These are phyloP conservation scores for Helotiales sp. DNA, from an alignment of 2,329 filamentous ascomycete genomes.

Conservation along the genomic window DNA sequence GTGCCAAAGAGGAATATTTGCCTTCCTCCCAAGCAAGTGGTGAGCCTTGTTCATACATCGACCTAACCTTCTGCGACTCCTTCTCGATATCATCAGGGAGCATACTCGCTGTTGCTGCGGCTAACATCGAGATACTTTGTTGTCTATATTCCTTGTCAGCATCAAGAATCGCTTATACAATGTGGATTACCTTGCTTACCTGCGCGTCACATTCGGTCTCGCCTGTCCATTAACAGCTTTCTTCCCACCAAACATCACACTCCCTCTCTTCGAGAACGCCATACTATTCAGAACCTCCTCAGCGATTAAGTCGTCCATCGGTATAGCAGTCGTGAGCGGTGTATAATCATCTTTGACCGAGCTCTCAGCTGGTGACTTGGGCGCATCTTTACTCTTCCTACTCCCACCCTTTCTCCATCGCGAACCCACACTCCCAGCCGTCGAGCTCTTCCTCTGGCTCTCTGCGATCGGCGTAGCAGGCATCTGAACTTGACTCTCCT, in stretches of 20 bases:
- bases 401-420: conserved; percentile 17
- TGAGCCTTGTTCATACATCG: conserved; percentile 35
- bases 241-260: conserved; percentile 59
- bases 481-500: background rate
- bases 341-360: conserved; percentile 41
- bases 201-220: conserved; percentile 24
- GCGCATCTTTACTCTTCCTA: conserved; percentile 13
- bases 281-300: conserved; percentile 57
- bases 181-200: conserved; percentile 21
- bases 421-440: background rate
- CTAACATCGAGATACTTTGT: conserved; percentile 32
- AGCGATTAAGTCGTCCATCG: conserved; percentile 55
- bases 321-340: conserved; percentile 57
- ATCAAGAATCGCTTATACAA: background rate
- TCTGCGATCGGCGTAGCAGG: background rate
- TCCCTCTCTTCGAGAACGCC: conserved; percentile 63
- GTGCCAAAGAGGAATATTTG: conserved; percentile 11
- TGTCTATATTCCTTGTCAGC: conserved; percentile 25
- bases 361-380: background rate
- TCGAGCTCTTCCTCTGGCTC: conserved; percentile 17
- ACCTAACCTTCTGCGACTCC: conserved; percentile 37
- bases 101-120: conserved; percentile 25
- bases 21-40: conserved; percentile 30
- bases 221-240: conserved; percentile 31
- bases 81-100: conserved; percentile 34